A percentile compares a stretch with the other conserved stretches of the same genome.
These are phyloP conservation scores for Rhodamnia argentea DNA, from an alignment of 345 rosid genomes.

Conservation along the genomic window DNA sequence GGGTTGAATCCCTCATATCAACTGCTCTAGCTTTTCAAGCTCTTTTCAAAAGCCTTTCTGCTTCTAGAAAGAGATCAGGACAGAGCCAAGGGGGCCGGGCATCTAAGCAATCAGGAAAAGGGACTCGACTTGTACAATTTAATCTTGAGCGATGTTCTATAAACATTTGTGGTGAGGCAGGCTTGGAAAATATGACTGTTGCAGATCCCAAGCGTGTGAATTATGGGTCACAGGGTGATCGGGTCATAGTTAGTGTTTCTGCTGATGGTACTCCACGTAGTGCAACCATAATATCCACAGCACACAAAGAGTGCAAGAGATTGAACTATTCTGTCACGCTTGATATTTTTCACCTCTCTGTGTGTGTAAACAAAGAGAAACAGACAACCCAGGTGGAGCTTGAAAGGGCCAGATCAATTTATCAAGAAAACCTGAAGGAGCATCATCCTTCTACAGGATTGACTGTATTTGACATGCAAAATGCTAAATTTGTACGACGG, in stretches of 20 bases:
- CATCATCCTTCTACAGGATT: constrained; percentile 43
- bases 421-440: constrained; percentile 65
- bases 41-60: constrained; percentile 51
- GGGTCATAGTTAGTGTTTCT: constrained; percentile 44
- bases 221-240: constrained; percentile 99
- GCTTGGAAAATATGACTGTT: constrained; percentile 55
- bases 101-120: constrained; percentile 69
- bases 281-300: constrained; percentile 51
- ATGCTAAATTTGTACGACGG: constrained; percentile 81
- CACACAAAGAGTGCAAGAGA: constrained; percentile 39
- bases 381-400: constrained; percentile 81
- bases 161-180: constrained; percentile 52
- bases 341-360: constrained; percentile 64
- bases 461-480: constrained; percentile 68
- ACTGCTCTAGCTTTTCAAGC: constrained; percentile 66
- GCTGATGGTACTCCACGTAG: constrained; percentile 78
- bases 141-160: constrained; percentile 80
- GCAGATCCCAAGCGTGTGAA: constrained; percentile 91
- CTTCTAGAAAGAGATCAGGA: constrained; percentile 35
- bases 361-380: constrained; percentile 78
- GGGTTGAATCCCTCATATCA: constrained; percentile 58
- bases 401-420: constrained; percentile 75
- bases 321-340: constrained; percentile 65
- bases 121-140: constrained; percentile 60
- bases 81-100: constrained; percentile 37